Conservation (phyloP, 352 stramenopile species). For the Globisporangium megalacanthum region DNA sequence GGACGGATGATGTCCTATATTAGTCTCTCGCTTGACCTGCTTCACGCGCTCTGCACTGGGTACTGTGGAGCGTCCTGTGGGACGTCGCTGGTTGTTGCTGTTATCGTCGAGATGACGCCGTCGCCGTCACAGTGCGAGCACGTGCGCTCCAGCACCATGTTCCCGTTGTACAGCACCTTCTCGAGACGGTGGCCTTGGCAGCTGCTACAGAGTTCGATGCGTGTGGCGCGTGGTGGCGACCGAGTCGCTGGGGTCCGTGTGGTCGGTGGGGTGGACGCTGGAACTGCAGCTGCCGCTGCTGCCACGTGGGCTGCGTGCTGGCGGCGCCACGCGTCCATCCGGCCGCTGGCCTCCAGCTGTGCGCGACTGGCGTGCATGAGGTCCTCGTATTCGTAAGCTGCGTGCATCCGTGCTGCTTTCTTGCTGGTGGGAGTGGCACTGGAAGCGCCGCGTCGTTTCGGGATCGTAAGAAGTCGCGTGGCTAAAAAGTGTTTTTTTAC, state of each 20-base stretch:
- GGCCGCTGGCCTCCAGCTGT: too few species aligned
- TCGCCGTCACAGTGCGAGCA: slow-evolving; percentile 53
- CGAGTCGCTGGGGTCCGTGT: neutral
- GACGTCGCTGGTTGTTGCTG: neutral
- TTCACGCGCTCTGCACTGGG: neutral
- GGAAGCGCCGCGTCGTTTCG: too few species aligned
- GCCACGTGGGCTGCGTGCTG: neutral
- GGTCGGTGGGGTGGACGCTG: neutral
- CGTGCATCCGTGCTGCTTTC: slow-evolving; percentile 3
- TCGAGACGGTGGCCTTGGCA: slow-evolving; percentile 58
- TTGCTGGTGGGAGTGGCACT: too few species aligned
- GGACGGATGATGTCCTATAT: too few species aligned
- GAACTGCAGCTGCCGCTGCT: neutral
- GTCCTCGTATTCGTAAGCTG: slow-evolving; percentile 2
- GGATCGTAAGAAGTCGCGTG: too few species aligned
- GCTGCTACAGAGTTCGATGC: slow-evolving; percentile 37
- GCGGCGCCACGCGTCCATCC: too few species aligned
- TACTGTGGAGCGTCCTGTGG: neutral
- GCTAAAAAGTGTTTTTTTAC: too few species aligned
- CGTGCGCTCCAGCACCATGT: slow-evolving; percentile 48
- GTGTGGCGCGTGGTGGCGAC: neutral
- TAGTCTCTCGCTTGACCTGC: neutral
- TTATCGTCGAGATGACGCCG: slow-evolving; percentile 25
- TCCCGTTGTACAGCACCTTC: slow-evolving; percentile 40
- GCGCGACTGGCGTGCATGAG: slow-evolving; percentile 1